phyloP scores from a whole-genome alignment of 2,329 filamentous ascomycete genomes.

The Colletotrichum somersetense region DNA sequence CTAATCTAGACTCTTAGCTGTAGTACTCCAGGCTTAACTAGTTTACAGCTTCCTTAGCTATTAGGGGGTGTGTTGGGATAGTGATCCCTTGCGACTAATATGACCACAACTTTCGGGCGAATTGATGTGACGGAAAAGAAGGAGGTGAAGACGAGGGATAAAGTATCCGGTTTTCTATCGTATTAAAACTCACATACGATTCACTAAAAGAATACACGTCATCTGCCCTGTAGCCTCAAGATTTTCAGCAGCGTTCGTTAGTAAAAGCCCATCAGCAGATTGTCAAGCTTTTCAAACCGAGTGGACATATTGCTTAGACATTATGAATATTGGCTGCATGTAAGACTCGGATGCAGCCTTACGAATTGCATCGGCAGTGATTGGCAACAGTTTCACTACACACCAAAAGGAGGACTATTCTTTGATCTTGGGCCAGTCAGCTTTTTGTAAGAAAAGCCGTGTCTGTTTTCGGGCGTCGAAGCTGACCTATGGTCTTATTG shows the following conservation, averaged over 20 bases:
- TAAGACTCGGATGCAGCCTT: slow-evolving; percentile 16
- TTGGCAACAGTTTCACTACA: not conserved
- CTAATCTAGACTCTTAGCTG: slow-evolving; percentile 7
- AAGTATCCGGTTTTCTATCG: not conserved
- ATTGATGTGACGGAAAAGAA: not conserved
- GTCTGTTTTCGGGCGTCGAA: not conserved
- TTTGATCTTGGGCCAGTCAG: not conserved
- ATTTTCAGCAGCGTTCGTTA: not conserved
- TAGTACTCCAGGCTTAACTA: not conserved
- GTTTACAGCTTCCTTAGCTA: not conserved
- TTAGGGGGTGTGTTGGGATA: slow-evolving; percentile 3
- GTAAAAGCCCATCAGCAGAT: not conserved
- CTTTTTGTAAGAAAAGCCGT: not conserved
- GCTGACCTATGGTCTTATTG: not conserved
- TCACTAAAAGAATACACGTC: no score
- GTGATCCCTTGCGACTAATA: slow-evolving; percentile 6
- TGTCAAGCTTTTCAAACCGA: not conserved
- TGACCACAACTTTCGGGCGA: not conserved
- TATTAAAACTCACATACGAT: not conserved
- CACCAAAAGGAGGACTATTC: not conserved
- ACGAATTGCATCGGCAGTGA: slow-evolving; percentile 5
- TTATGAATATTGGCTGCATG: not conserved
- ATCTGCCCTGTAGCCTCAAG: not conserved
- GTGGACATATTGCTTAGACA: not conserved
- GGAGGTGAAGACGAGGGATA: not conserved